A percentile compares a stretch with the other conserved stretches of the same genome.
phyloP scores from a whole-genome alignment of 495 filamentous ascomycete genomes.

The Talaromyces wortmannii region DNA sequence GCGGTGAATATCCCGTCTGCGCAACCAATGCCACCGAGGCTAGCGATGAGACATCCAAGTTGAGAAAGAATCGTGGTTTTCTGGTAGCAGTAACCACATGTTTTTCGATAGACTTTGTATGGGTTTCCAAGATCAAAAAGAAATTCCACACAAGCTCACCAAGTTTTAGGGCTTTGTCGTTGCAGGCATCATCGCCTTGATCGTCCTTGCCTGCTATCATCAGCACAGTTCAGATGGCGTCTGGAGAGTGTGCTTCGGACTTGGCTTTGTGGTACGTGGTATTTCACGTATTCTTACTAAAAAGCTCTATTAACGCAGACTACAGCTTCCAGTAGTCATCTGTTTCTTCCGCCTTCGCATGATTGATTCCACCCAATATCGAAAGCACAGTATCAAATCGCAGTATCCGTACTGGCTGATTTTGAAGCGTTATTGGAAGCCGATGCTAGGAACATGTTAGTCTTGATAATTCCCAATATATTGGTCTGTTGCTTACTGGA shows the following conservation, averaged over 20 bases:
- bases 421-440: conserved; percentile 30
- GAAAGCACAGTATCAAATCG: conserved; percentile 27
- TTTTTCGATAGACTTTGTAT: conserved; percentile 23
- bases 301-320: too few relatives aligned
- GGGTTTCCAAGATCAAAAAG: not conserved
- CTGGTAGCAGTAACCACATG: conserved; percentile 24
- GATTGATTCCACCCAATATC: conserved; percentile 28
- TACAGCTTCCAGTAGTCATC: conserved; percentile 22
- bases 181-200: conserved; percentile 22
- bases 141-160: not conserved
- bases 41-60: conserved; percentile 27
- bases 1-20: conserved; percentile 42
- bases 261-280: conserved; percentile 25
- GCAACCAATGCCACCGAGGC: conserved; percentile 38
- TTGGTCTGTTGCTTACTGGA: too few relatives aligned
- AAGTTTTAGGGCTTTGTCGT: conserved; percentile 19
- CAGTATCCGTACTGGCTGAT: conserved; percentile 26
- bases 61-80: conserved; percentile 21
- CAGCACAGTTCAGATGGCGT: conserved; percentile 16
- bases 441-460: conserved; percentile 31
- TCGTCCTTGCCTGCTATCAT: conserved; percentile 21
- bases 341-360: conserved; percentile 33
- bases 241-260: conserved; percentile 28
- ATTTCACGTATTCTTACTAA: not conserved
- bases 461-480: not conserved